phyloP scores from a whole-genome alignment of 305 asterid species.

The Coffea humblotiana region DNA sequence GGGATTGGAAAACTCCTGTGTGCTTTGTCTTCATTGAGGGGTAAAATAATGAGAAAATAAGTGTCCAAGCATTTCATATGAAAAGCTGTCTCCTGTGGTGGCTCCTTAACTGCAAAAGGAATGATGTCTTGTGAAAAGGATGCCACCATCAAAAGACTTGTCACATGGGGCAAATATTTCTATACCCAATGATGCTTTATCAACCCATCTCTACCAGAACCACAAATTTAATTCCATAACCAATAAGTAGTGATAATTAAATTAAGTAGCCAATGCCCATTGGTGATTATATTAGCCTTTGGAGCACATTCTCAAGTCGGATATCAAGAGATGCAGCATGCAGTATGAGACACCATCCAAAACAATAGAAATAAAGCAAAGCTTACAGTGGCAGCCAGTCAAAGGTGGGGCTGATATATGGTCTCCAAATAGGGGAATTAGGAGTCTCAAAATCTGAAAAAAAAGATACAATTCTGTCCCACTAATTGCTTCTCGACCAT shows the following conservation, averaged over 20 bases:
- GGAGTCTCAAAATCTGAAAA: not conserved
- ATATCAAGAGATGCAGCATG: not conserved
- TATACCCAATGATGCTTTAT: slow-evolving; percentile 28
- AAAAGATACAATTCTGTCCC: not conserved
- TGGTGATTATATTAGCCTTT: too few relatives aligned
- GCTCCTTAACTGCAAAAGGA: slow-evolving; percentile 31
- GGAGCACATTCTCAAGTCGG: too few relatives aligned
- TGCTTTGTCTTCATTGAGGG: too few relatives aligned
- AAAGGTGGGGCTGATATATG: not conserved
- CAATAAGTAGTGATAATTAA: too few relatives aligned
- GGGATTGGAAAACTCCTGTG: too few relatives aligned
- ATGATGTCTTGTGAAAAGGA: slow-evolving; percentile 26
- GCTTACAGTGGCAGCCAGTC: not conserved
- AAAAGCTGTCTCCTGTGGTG: slow-evolving; percentile 35
- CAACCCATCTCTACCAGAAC: slow-evolving; percentile 7
- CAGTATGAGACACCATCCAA: not conserved
- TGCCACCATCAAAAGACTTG: slow-evolving; percentile 20
- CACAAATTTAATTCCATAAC: slow-evolving; percentile 7
- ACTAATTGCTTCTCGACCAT: not conserved
- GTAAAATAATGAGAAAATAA: not conserved
- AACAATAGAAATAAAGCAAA: not conserved
- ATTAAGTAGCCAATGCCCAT: too few relatives aligned
- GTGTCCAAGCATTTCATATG: slow-evolving; percentile 15
- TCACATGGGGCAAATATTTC: slow-evolving; percentile 48
- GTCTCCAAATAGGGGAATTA: not conserved